Conservation (phyloP, 2,329 filamentous ascomycete species). For the Arthrobotrys entomopaga region DNA sequence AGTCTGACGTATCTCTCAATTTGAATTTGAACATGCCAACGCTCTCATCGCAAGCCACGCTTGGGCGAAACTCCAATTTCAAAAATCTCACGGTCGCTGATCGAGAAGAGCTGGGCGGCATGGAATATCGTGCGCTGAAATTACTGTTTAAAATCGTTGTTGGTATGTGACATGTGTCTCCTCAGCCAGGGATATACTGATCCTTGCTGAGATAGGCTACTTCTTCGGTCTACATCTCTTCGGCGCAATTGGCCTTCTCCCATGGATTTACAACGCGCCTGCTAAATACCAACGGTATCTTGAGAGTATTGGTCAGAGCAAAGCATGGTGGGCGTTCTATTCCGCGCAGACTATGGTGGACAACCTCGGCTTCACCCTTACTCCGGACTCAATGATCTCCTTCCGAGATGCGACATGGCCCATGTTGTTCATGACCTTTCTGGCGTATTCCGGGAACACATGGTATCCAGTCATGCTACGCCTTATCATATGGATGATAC, state of each 20-base stretch:
- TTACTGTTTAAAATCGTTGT: constrained; percentile 70
- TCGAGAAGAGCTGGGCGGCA: constrained; percentile 70
- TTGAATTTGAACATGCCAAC: constrained; percentile 76
- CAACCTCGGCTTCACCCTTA: constrained; percentile 54
- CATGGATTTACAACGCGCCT: constrained; percentile 81
- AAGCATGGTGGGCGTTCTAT: constrained; percentile 66
- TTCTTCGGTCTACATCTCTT: neutral
- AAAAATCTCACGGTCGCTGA: constrained; percentile 67
- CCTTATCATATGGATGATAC: constrained; percentile 67
- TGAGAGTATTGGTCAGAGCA: constrained; percentile 73
- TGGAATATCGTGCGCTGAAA: constrained; percentile 72
- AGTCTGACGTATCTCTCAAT: constrained; percentile 61
- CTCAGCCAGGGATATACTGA: neutral
- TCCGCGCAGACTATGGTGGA: constrained; percentile 42
- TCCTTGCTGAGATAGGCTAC: neutral
- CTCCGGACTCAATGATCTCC: constrained; percentile 63
- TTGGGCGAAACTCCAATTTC: constrained; percentile 82
- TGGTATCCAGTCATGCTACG: constrained; percentile 67
- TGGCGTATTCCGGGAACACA: constrained; percentile 69
- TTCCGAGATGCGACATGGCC: constrained; percentile 62
- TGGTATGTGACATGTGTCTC: constrained; percentile 67
- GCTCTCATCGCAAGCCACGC: constrained; percentile 90
- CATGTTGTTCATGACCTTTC: constrained; percentile 65
- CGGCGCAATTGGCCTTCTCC: constrained; percentile 73
- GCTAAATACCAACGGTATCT: constrained; percentile 76